Percentiles rank a stretch among this genome's conserved stretches.
Conservation (phyloP, 2,329 filamentous ascomycete species). For the Xylariomycetidae sp. region DNA sequence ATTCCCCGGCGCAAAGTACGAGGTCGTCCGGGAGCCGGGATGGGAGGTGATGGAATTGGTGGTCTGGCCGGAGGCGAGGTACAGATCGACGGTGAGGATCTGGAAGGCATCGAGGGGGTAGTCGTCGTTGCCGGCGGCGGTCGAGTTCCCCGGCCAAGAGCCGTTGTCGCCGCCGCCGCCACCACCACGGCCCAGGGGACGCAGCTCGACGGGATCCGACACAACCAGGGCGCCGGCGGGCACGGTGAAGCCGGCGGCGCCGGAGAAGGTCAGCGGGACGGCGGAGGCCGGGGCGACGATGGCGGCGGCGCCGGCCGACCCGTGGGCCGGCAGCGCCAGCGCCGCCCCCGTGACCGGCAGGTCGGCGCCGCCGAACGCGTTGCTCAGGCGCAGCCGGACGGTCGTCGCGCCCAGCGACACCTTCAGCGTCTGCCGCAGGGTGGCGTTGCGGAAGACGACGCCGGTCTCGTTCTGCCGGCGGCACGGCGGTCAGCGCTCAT, state of each 20-base stretch:
- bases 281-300: conserved; percentile 43
- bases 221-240: conserved; percentile 51
- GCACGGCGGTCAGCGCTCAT: too few species aligned
- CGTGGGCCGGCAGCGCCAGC: conserved; percentile 46
- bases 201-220: conserved; percentile 46
- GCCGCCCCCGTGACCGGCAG: conserved; percentile 52
- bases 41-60: conserved; percentile 53
- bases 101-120: conserved; percentile 36
- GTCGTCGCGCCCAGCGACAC: conserved; percentile 45
- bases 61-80: conserved; percentile 48
- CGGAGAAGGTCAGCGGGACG: conserved; percentile 49
- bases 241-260: conserved; percentile 39
- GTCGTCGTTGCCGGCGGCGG: neutral
- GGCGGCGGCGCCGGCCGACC: conserved; percentile 41
- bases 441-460: conserved; percentile 50
- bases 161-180: too few species aligned
- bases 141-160: too few species aligned
- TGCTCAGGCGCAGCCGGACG: conserved; percentile 55
- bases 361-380: conserved; percentile 52
- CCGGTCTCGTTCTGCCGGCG: conserved; percentile 45
- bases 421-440: conserved; percentile 56
- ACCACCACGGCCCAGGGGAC: too few species aligned
- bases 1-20: conserved; percentile 48
- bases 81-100: conserved; percentile 51
- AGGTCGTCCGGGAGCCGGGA: conserved; percentile 54